phyloP scores from a whole-genome alignment of 129 eudicot genomes.

The Flaveria ramosissima region DNA sequence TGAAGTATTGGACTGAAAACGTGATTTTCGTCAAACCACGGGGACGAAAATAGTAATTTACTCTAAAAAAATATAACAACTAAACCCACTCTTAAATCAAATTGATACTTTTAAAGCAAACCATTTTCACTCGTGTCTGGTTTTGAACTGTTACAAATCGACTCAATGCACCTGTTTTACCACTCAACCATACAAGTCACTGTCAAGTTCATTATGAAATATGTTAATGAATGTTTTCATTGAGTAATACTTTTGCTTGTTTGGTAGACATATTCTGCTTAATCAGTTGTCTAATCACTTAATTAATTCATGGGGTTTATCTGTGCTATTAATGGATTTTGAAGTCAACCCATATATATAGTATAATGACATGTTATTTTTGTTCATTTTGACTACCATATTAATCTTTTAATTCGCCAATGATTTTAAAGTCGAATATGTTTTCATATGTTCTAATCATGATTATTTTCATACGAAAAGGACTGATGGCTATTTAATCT shows the following conservation, averaged over 20 bases:
- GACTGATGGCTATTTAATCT: background rate
- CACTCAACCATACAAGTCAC: background rate
- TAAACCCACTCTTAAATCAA: background rate
- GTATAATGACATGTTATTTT: background rate
- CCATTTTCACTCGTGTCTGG: background rate
- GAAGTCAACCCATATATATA: background rate
- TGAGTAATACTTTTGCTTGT: background rate
- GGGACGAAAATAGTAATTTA: too few relatives aligned
- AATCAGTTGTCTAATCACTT: background rate
- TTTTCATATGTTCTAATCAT: background rate
- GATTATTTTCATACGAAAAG: background rate
- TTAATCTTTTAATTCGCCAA: background rate
- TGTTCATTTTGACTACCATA: background rate
- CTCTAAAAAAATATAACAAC: background rate
- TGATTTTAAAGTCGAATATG: background rate
- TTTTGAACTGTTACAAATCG: background rate
- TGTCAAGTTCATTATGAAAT: background rate
- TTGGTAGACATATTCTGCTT: background rate
- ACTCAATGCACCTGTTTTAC: background rate
- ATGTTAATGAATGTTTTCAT: background rate
- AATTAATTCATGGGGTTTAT: background rate
- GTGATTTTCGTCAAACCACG: too few relatives aligned
- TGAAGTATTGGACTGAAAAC: too few relatives aligned
- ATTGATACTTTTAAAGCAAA: background rate
- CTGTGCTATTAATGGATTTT: background rate